These are phyloP conservation scores for Clitopilus passeckerianus DNA, from an alignment of 768 basidiomycete species.

Conservation along the genomic window DNA sequence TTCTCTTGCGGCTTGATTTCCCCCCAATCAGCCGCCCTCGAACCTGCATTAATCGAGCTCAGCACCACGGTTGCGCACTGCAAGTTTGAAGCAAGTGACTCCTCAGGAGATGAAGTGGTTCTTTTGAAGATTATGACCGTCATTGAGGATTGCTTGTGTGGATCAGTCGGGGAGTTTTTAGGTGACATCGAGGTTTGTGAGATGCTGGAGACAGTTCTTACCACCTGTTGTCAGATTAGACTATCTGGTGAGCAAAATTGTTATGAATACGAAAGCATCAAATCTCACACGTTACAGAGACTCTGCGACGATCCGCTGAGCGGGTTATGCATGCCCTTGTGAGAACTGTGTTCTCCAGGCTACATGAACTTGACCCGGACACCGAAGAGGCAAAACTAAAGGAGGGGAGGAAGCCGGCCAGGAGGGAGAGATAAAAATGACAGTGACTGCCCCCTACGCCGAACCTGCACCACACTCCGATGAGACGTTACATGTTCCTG, in stretches of 20 bases:
- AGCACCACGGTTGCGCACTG: constrained; percentile 91
- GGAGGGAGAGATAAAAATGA: constrained; percentile 59
- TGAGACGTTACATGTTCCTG: neutral
- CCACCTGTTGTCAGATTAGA: constrained; percentile 95
- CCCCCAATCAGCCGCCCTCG: constrained; percentile 48
- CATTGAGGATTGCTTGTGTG: constrained; percentile 78
- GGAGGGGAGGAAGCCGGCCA: constrained; percentile 41
- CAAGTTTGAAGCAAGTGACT: constrained; percentile 97
- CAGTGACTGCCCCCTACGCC: constrained; percentile 30
- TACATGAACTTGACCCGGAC: constrained; percentile 61
- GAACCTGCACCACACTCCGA: neutral
- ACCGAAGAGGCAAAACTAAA: constrained; percentile 65
- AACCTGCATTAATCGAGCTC: constrained; percentile 70
- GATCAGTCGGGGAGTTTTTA: constrained; percentile 61
- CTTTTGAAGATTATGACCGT: constrained; percentile 88
- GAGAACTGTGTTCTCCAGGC: constrained; percentile 70
- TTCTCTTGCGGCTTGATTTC: constrained; percentile 75
- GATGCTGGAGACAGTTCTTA: constrained; percentile 96
- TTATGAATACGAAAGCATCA: too few relatives aligned
- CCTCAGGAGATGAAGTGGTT: constrained; percentile 96
- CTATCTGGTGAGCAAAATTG: constrained; percentile 66
- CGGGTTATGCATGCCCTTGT: constrained; percentile 86
- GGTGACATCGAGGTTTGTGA: constrained; percentile 96
- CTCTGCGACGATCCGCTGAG: constrained; percentile 83
- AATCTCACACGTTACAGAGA: constrained; percentile 44